Percentiles rank a stretch among this genome's conserved stretches.
These are phyloP conservation scores for Diaporthe nobilis DNA, from an alignment of 2,329 filamentous ascomycete genomes.

Conservation along the genomic window DNA sequence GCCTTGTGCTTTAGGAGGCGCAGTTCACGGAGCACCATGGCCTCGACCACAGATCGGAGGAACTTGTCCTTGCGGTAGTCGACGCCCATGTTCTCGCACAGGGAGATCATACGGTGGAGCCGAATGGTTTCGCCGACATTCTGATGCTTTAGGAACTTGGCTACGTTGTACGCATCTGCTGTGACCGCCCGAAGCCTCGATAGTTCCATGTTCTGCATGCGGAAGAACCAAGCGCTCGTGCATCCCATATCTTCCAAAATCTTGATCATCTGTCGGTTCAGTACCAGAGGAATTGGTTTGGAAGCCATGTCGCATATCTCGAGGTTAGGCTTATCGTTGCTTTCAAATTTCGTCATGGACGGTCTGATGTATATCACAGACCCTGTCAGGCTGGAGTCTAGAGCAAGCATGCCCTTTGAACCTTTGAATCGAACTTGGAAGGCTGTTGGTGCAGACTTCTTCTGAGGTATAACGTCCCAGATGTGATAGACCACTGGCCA, in stretches of 20 bases:
- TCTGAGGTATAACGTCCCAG: constrained; percentile 66
- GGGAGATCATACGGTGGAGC: constrained; percentile 73
- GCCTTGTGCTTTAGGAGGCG: constrained; percentile 84
- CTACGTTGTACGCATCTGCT: constrained; percentile 71
- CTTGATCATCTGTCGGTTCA: constrained; percentile 88
- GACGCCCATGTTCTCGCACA: constrained; percentile 70
- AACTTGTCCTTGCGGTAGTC: constrained; percentile 79
- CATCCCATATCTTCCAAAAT: constrained; percentile 86
- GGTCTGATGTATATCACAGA: constrained; percentile 72
- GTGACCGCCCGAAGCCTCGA: constrained; percentile 72
- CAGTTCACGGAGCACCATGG: constrained; percentile 78
- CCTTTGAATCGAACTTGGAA: constrained; percentile 83
- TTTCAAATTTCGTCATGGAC: constrained; percentile 86
- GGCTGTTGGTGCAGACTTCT: constrained; percentile 69
- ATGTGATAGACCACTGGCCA: constrained; percentile 70
- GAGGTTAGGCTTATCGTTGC: constrained; percentile 66
- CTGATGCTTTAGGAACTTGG: constrained; percentile 74
- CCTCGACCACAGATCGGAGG: constrained; percentile 78
- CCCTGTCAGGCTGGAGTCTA: constrained; percentile 74
- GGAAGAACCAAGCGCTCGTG: constrained; percentile 69
- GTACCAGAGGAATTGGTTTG: constrained; percentile 75
- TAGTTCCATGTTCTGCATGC: constrained; percentile 75
- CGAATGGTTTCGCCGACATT: constrained; percentile 72
- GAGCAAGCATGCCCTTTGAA: constrained; percentile 83
- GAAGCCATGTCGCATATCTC: constrained; percentile 81